Conservation (phyloP, 2,329 filamentous ascomycete species). For the Ascosphaera aggregata region DNA sequence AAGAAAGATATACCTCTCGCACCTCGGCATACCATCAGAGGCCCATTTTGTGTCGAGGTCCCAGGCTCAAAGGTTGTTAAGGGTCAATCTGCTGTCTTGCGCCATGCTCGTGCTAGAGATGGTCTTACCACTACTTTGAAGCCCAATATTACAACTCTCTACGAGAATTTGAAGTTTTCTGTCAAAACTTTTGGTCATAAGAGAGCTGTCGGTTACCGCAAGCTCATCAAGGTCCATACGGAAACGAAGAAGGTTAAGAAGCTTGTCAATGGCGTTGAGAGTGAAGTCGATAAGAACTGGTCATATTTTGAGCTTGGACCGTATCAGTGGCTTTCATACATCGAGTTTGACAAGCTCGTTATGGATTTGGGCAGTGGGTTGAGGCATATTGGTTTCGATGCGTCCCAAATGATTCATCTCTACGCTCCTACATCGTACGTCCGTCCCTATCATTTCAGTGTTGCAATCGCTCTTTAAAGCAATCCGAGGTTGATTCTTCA, state of each 20-base stretch:
- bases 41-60: slow-evolving; percentile 53
- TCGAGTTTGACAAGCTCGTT: slow-evolving; percentile 68
- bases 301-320: slow-evolving; percentile 65
- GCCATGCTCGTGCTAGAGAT: slow-evolving; percentile 48
- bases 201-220: slow-evolving; percentile 45
- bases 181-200: slow-evolving; percentile 39
- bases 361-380: slow-evolving; percentile 43
- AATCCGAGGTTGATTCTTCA: slow-evolving; percentile 22
- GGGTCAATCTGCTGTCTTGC: slow-evolving; percentile 66
- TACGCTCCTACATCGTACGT: background rate
- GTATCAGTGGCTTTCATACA: slow-evolving; percentile 66
- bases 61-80: slow-evolving; percentile 42
- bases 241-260: slow-evolving; percentile 84
- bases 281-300: slow-evolving; percentile 77
- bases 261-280: slow-evolving; percentile 56
- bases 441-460: slow-evolving; percentile 64
- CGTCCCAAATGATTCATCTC: background rate
- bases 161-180: slow-evolving; percentile 50
- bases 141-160: slow-evolving; percentile 51
- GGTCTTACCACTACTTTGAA: slow-evolving; percentile 41
- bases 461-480: slow-evolving; percentile 68
- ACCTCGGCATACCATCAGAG: slow-evolving; percentile 37
- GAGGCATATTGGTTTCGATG: slow-evolving; percentile 33
- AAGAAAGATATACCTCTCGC: slow-evolving; percentile 13
- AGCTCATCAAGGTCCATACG: slow-evolving; percentile 51